Evolutionary conservation across 352 stramenopile species (phyloP), one percentile per base, ranked within the genome.

Genomic region (Poterioochromonas sp.): DNA sequence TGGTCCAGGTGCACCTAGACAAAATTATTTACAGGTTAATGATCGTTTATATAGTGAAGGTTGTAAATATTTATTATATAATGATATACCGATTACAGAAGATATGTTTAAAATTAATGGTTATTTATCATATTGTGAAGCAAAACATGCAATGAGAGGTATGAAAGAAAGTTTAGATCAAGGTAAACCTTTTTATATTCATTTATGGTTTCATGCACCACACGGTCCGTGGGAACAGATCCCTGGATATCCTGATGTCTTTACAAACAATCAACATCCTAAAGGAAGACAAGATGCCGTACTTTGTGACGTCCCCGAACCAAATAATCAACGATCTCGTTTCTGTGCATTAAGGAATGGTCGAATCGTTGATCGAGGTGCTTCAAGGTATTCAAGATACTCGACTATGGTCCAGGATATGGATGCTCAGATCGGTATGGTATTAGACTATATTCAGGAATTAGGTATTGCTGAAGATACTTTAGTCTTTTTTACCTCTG

Each of bases 381-480:
- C 41, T 22, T 8, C 5, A 43, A 11, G 62, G 11, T 44, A 43
- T 1, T 12, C 8, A 44, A 71, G 41, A 47, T 80, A 69, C 53
- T 15, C 15, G 18, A 51, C 58, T 32, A 80, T 80, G 37, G 41
- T 83, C 44, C 70, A 63, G 58, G 79, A 78, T 51, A 54, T 83
- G 37, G 80, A 83, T 47, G 71, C 79, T 54, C 64, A 80, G n/a
- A 58, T 85, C 73, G 81, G 81, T 2, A 73, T 78, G 63, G 39
- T 85, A 12, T 64, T 76, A 43, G 32, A 51, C 0, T n/a, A 54
- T 41, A 62, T 85, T 0, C 43, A 83, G 44, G 32, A 81, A 35
- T 39, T 80, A 20, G 79, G 63, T 20, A 77, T 85, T 63, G 85
- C 73, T 69, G 79, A 86, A 37, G 83, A 86, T 68, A 86, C 82